Evolutionary conservation across 495 filamentous ascomycete species (phyloP).

Genomic region (Glonium stellatum): DNA sequence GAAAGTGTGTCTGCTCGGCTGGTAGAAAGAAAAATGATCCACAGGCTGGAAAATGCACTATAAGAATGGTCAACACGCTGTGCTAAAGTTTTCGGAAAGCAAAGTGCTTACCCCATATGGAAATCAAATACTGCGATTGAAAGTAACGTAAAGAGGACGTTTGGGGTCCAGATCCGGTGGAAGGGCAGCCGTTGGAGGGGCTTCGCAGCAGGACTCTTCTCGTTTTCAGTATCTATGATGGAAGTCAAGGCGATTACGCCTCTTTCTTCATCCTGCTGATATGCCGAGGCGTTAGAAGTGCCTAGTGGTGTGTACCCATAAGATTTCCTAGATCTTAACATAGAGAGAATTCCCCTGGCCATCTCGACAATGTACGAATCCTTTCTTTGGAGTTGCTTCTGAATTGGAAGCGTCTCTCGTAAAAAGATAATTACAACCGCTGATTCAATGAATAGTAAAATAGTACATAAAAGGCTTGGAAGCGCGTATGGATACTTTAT

Average conservation of each 20-base stretch:
- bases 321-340: background rate
- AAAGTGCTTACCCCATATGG: constrained; percentile 27
- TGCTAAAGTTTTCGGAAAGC: background rate
- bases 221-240: background rate
- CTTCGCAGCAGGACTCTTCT: background rate
- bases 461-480: constrained; percentile 27
- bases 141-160: constrained; percentile 29
- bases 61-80: background rate
- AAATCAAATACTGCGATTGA: constrained; percentile 33
- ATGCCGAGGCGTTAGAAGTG: background rate
- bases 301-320: background rate
- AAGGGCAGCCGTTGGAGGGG: constrained; percentile 19
- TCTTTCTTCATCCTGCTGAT: no score
- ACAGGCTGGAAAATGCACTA: constrained; percentile 30
- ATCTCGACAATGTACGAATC: background rate
- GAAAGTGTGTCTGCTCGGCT: constrained; percentile 16
- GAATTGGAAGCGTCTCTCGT: constrained; percentile 25
- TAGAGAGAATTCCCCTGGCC: background rate
- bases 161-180: constrained; percentile 31
- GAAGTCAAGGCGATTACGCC: background rate
- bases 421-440: constrained; percentile 25
- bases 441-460: constrained; percentile 26
- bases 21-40: constrained; percentile 33
- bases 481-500: constrained; percentile 29
- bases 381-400: background rate